These are phyloP conservation scores for Calendula officinalis DNA, from an alignment of 129 eudicot genomes.

Conservation along the genomic window DNA sequence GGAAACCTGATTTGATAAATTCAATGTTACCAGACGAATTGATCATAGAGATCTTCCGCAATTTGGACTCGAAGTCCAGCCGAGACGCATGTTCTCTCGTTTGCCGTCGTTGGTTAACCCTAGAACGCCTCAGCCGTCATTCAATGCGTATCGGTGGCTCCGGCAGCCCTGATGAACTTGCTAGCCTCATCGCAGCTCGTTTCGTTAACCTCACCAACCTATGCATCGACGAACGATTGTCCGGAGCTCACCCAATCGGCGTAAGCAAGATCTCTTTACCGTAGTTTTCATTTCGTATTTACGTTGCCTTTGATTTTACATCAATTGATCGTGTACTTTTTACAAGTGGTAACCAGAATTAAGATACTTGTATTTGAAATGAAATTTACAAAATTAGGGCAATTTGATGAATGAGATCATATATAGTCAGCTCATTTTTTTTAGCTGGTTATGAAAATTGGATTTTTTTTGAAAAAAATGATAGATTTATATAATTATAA, in stretches of 20 bases:
- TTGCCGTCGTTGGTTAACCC: conserved; percentile 9
- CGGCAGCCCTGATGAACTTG: conserved; percentile 6
- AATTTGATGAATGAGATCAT: not conserved
- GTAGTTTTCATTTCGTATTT: not conserved
- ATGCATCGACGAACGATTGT: not conserved
- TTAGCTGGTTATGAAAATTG: too few relatives aligned
- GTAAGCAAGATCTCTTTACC: not conserved
- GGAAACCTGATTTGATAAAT: conserved; percentile 2
- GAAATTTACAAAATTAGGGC: not conserved
- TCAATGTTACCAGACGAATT: conserved; percentile 9
- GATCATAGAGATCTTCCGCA: conserved; percentile 2
- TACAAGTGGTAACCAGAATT: too few relatives aligned
- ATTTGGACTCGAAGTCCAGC: conserved; percentile 1
- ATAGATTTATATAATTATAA: too few relatives aligned
- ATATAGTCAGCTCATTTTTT: not conserved
- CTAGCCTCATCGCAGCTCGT: not conserved
- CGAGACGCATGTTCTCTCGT: conserved; percentile 6
- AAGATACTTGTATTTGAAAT: not conserved
- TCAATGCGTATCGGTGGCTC: conserved; percentile 6
- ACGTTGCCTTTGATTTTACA: not conserved
- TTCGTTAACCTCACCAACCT: conserved; percentile 7
- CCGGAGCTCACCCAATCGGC: conserved; percentile 2
- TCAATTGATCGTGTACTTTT: too few relatives aligned
- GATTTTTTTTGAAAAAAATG: too few relatives aligned
- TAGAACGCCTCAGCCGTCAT: conserved; percentile 9